Evolutionary conservation across 2,329 filamentous ascomycete species (phyloP), one percentile per base, ranked within the genome.

Genomic region (Hypoxylon rubiginosum): DNA sequence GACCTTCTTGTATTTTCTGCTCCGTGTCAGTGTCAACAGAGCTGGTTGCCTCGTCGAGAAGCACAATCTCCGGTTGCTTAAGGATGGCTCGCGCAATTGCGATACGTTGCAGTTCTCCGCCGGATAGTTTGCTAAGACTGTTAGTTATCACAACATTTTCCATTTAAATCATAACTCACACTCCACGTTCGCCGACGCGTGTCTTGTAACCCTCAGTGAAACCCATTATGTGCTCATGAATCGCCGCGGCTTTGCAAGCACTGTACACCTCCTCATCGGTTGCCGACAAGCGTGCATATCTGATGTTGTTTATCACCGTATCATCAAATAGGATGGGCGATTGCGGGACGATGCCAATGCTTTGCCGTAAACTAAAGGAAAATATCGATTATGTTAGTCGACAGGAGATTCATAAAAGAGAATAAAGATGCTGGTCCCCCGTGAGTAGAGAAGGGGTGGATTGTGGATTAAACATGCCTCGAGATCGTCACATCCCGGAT

Each of bases 41-140:
- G 39, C 91, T 93, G 3, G 93, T 94, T 1, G 92, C 90, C 77
- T 94, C 92, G 69, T 95, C 92, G 0, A 95, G 84, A 41, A 95
- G 84, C 9, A 95, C 88, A 64, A 94, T 89, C 60, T 92, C 89
- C 0, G 92, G 91, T 63, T 87, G 85, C 77, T 92, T 92, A 69
- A 94, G 81, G 51, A 95, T 85, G 0, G 92, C 91, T 26, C 92
- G 87, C 7, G 89, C 89, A 74, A 91, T 91, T 4, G 89, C 89
- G 28, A 91, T 84, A 50, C 89, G 85, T 72, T 91, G 89, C 5
- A 90, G 78, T 74, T 91, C 89, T 24, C 89, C 89, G 1, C 89
- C 89, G 3, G 89, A 91, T 1, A 91, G 79, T 80, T 88, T 89
- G 56, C 83, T 84, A 63, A 7, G n/a, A 28, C 2, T 32, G 55